Evolutionary conservation across 176 grass and related monocot genomes (phyloP).

Genomic region (Rhynchospora pubera): DNA sequence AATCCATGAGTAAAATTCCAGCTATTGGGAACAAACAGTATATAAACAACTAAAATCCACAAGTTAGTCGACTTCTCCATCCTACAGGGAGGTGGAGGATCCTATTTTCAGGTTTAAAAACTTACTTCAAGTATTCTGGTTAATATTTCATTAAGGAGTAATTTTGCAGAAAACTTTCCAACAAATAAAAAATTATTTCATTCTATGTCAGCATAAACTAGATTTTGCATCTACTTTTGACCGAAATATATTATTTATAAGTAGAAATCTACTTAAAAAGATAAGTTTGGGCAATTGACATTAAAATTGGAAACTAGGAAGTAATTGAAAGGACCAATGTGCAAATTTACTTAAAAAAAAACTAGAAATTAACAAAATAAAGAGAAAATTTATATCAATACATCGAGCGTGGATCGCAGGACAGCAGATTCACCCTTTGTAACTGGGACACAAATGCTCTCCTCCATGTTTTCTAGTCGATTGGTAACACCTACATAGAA

Average conservation of each 20-base stretch:
- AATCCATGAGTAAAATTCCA: not conserved
- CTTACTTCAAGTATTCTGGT: not conserved
- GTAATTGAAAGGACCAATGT: no score
- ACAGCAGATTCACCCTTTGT: conserved; percentile 72
- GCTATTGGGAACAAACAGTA: not conserved
- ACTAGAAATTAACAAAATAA: not conserved
- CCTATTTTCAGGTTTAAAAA: no score
- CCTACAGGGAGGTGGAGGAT: no score
- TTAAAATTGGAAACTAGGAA: not conserved
- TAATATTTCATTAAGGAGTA: not conserved
- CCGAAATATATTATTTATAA: not conserved
- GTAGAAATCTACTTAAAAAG: not conserved
- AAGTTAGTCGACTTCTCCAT: not conserved
- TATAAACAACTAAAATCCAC: not conserved
- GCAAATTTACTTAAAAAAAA: not conserved
- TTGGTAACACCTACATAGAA: conserved; percentile 72
- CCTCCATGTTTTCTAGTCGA: conserved; percentile 69
- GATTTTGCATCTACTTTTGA: not conserved
- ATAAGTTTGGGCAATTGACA: not conserved
- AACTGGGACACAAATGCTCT: conserved; percentile 88
- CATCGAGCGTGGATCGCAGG: conserved; percentile 74
- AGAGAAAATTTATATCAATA: conserved; percentile 24
- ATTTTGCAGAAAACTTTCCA: no score
- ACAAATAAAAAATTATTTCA: not conserved
- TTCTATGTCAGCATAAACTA: not conserved